phyloP scores from a whole-genome alignment of 164 flowering plant genomes.

The Euptelea pleiosperma region DNA sequence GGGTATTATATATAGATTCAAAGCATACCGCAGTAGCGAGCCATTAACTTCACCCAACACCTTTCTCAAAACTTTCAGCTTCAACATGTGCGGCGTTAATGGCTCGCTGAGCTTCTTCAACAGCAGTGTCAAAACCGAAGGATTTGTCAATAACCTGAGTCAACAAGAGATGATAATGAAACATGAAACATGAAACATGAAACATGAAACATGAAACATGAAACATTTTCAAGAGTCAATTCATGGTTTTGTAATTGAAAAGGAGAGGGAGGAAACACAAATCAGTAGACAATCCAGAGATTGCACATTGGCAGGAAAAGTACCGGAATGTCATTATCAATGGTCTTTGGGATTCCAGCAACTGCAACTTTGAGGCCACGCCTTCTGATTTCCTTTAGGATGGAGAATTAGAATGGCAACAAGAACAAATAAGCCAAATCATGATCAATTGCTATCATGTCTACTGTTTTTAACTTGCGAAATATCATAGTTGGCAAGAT shows the following conservation, averaged over 20 bases:
- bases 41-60: constrained; percentile 98
- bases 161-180: background rate
- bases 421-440: background rate
- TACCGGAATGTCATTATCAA: constrained; percentile 97
- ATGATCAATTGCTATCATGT: background rate
- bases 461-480: background rate
- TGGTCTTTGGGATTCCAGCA: constrained; percentile 92
- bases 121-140: constrained; percentile 94
- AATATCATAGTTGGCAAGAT: background rate
- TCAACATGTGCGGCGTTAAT: constrained; percentile 98
- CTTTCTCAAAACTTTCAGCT: constrained; percentile 81
- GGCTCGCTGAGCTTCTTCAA: constrained; percentile 98
- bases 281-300: background rate
- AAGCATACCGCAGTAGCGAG: constrained; percentile 80
- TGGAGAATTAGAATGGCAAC: background rate
- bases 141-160: constrained; percentile 88
- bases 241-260: background rate
- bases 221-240: background rate
- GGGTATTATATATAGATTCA: background rate
- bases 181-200: background rate
- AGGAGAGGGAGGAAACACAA: background rate
- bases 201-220: background rate
- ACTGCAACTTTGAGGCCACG: constrained; percentile 88
- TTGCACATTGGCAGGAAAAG: background rate
- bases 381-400: constrained; percentile 69